These are phyloP conservation scores for Solidago caesia DNA, from an alignment of 129 eudicot species.

Conservation along the genomic window DNA sequence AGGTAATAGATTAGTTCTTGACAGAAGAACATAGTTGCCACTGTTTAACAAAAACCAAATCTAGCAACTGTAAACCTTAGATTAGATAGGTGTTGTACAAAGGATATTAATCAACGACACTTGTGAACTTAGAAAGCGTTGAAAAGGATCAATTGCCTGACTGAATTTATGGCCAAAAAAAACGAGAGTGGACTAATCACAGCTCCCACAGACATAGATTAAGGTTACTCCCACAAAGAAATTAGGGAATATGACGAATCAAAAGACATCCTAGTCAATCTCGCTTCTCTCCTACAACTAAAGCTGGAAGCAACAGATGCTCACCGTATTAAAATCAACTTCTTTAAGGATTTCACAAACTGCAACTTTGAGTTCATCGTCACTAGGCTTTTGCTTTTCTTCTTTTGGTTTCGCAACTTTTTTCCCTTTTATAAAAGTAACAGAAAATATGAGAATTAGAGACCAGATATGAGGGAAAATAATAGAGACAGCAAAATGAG, in stretches of 20 bases:
- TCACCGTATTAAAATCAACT: constrained; percentile 93
- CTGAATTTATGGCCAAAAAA: constrained; percentile 9
- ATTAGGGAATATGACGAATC: neutral
- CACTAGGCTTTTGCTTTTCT: constrained; percentile 61
- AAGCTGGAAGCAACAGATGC: constrained; percentile 22
- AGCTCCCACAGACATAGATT: neutral
- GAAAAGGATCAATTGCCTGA: neutral
- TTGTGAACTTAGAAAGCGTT: neutral
- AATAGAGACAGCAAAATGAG: neutral
- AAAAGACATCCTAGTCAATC: neutral
- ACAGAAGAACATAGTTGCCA: no score
- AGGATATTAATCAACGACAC: neutral
- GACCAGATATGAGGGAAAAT: neutral
- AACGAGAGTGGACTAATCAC: neutral
- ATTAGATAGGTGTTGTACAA: constrained; percentile 8
- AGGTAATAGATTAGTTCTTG: no score
- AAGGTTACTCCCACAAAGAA: neutral
- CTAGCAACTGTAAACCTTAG: neutral
- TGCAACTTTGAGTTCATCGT: constrained; percentile 67
- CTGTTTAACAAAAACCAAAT: neutral
- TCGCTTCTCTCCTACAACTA: neutral
- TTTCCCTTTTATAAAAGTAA: constrained; percentile 46
- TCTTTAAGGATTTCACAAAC: constrained; percentile 70
- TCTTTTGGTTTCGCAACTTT: constrained; percentile 59
- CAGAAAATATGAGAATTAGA: constrained; percentile 8